Percentiles rank a stretch among this genome's conserved stretches.
Conservation (phyloP, 2,329 filamentous ascomycete species). For the Monilinia fructicola region DNA sequence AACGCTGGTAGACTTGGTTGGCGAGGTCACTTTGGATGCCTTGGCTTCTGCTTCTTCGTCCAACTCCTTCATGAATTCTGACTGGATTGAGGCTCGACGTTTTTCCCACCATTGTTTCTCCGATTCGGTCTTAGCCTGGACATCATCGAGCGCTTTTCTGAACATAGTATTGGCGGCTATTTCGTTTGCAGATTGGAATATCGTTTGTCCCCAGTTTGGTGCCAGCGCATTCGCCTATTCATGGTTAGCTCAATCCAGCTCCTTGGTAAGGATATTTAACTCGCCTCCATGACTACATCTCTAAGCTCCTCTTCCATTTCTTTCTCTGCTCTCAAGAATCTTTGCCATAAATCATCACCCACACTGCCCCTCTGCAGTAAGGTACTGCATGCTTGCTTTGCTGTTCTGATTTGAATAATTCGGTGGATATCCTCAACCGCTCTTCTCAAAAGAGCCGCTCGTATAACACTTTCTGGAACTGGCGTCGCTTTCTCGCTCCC, state of each 20-base stretch:
- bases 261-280: slow-evolving; percentile 31
- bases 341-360: slow-evolving; percentile 92
- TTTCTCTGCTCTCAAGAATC: slow-evolving; percentile 88
- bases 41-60: slow-evolving; percentile 57
- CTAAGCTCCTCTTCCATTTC: slow-evolving; percentile 96
- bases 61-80: slow-evolving; percentile 82
- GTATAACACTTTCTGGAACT: slow-evolving; percentile 76
- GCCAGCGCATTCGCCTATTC: slow-evolving; percentile 82
- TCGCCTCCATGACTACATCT: slow-evolving; percentile 89
- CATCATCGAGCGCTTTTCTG: slow-evolving; percentile 71
- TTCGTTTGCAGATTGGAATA: slow-evolving; percentile 97
- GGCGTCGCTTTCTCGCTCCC: slow-evolving; percentile 62
- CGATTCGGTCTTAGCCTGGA: slow-evolving; percentile 66
- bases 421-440: slow-evolving; percentile 91
- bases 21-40: slow-evolving; percentile 41
- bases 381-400: slow-evolving; percentile 82
- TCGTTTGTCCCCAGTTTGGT: slow-evolving; percentile 86
- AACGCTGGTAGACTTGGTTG: slow-evolving; percentile 47
- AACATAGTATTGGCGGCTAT: slow-evolving; percentile 82
- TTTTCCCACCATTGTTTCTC: slow-evolving; percentile 95
- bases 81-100: slow-evolving; percentile 69
- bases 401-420: slow-evolving; percentile 82
- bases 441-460: slow-evolving; percentile 83
- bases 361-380: slow-evolving; percentile 88
- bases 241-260: slow-evolving; percentile 30